phyloP scores from a whole-genome alignment of 345 rosid genomes.

The Pugionium cornutum region DNA sequence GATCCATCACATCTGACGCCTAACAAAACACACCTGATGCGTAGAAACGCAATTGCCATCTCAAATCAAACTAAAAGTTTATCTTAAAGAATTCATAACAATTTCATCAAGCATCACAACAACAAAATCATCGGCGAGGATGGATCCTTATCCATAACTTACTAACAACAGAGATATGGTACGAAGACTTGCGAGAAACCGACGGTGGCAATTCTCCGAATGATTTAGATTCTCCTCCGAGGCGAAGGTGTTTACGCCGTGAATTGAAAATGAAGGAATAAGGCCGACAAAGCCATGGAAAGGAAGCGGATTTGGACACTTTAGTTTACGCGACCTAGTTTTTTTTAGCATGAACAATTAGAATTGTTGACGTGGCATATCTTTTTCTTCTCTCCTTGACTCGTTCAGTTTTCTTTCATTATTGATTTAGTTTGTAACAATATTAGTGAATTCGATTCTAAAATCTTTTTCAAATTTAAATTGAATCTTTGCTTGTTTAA shows the following conservation, averaged over 20 bases:
- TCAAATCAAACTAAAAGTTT: background rate
- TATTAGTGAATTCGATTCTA: too few relatives aligned
- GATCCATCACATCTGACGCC: conserved; percentile 34
- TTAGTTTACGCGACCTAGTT: too few relatives aligned
- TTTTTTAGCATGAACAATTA: too few relatives aligned
- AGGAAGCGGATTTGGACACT: background rate
- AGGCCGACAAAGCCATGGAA: background rate
- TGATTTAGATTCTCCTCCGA: conserved; percentile 1
- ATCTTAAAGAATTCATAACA: too few relatives aligned
- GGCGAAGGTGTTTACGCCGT: background rate
- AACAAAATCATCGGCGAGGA: conserved; percentile 7
- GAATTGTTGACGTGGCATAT: conserved; percentile 1
- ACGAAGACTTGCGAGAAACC: too few relatives aligned
- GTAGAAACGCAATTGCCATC: background rate
- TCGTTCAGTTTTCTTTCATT: too few relatives aligned
- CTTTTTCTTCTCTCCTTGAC: too few relatives aligned
- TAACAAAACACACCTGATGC: background rate
- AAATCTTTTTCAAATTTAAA: too few relatives aligned
- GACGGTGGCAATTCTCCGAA: background rate
- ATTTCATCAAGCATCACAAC: background rate
- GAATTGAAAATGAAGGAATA: background rate
- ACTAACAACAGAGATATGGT: conserved; percentile 19
- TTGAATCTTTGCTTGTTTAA: too few relatives aligned
- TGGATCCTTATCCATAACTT: background rate
- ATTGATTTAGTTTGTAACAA: too few relatives aligned